Conservation (phyloP, 345 rosid species). For the Citrus medica region DNA sequence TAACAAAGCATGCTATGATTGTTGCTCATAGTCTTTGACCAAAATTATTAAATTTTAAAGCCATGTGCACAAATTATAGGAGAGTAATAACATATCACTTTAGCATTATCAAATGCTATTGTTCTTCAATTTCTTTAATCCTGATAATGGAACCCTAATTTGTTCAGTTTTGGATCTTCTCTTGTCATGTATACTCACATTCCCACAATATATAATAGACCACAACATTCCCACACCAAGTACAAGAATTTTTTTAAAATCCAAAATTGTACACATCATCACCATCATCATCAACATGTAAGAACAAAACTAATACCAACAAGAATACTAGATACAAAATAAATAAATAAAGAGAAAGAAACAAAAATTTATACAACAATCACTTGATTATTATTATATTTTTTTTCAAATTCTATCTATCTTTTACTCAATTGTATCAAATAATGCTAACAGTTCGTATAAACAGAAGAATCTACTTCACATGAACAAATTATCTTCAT, state of each 20-base stretch:
- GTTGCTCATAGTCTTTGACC: too few species aligned
- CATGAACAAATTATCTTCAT: conserved; percentile 64
- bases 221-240: not conserved
- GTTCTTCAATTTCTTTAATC: too few species aligned
- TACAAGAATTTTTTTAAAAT: not conserved
- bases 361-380: not conserved
- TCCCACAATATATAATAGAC: not conserved
- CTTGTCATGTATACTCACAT: not conserved
- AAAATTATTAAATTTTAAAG: not conserved
- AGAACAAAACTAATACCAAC: not conserved
- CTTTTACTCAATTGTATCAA: not conserved
- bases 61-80: not conserved
- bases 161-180: not conserved
- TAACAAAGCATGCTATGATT: too few species aligned
- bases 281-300: not conserved
- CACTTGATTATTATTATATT: not conserved
- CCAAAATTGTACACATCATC: not conserved
- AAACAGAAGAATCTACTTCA: conserved; percentile 57
- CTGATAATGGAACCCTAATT: not conserved
- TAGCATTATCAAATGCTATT: not conserved
- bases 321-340: not conserved
- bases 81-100: not conserved
- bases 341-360: not conserved
- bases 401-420: not conserved
- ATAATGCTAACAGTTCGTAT: conserved; percentile 57